Evolutionary conservation across 2,329 filamentous ascomycete genomes (phyloP).

Genomic region (Pseudogymnoascus sp.): DNA sequence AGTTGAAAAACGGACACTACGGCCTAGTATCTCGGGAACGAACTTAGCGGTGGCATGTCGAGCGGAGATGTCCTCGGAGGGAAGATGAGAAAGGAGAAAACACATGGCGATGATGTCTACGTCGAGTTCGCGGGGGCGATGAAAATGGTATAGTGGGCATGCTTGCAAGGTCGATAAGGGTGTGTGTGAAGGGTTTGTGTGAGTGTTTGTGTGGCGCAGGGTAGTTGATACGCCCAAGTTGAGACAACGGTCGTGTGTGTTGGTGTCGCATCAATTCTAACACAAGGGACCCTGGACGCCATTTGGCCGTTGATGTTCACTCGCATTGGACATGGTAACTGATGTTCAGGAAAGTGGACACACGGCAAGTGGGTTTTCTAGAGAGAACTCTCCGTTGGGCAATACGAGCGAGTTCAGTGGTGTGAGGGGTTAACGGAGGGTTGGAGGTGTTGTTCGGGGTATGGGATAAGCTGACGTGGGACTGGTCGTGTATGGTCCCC

Average conservation of each 20-base stretch:
- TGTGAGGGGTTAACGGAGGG: background rate
- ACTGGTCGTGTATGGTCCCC: background rate
- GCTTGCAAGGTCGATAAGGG: background rate
- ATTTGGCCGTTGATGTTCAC: background rate
- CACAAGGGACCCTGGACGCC: background rate
- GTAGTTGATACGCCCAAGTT: background rate
- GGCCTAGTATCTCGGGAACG: background rate
- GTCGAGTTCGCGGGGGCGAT: background rate
- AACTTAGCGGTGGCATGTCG: background rate
- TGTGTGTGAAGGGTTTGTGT: background rate
- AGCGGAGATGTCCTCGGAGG: background rate
- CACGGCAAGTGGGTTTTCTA: background rate
- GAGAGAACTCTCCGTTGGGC: background rate
- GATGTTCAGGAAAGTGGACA: background rate
- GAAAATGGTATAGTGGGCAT: background rate
- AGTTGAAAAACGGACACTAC: conserved; percentile 1
- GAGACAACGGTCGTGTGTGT: conserved; percentile 1
- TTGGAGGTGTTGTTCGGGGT: background rate
- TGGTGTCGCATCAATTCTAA: background rate
- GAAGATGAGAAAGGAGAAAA: background rate
- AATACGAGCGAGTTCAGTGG: background rate
- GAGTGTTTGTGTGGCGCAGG: background rate
- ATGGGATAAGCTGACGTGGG: conserved; percentile 1
- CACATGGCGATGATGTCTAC: background rate
- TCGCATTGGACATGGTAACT: background rate